Evolutionary conservation across 768 basidiomycete genomes (phyloP).

Genomic region (Panaeolus cyanescens): DNA sequence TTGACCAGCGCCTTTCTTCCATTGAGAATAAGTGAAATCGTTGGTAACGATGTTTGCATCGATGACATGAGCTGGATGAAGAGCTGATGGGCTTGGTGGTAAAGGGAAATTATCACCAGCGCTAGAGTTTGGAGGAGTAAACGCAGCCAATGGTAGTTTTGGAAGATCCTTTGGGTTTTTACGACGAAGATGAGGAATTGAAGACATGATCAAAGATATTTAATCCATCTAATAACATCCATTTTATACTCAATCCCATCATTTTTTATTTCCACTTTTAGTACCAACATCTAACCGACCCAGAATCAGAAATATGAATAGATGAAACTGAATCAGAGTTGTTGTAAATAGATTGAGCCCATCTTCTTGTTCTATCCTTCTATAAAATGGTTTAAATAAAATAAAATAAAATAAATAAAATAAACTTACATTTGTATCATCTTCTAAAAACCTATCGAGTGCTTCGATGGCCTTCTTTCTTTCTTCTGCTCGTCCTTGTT

Average conservation of each 20-base stretch:
- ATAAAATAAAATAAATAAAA: conserved; percentile 2
- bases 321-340: conserved; percentile 14
- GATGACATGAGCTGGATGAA: conserved; percentile 63
- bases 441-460: conserved; percentile 56
- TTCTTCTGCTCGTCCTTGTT: conserved; percentile 49
- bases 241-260: not conserved
- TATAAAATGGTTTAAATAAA: conserved; percentile 7
- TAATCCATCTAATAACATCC: conserved; percentile 8
- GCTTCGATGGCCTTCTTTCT: conserved; percentile 54
- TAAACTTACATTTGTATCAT: conserved; percentile 27
- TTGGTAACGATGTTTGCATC: conserved; percentile 65
- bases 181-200: conserved; percentile 40
- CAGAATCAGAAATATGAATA: conserved; percentile 14
- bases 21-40: conserved; percentile 43
- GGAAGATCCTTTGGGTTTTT: conserved; percentile 69
- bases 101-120: conserved; percentile 68
- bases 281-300: too few relatives aligned
- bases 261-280: not conserved
- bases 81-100: conserved; percentile 65
- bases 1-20: conserved; percentile 53
- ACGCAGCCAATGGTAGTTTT: conserved; percentile 73
- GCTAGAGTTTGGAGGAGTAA: conserved; percentile 70
- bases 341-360: conserved; percentile 34
- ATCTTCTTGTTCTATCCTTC: conserved; percentile 31
- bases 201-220: conserved; percentile 20